A percentile compares a stretch with the other conserved stretches of the same genome.
Conservation (phyloP, 1,284 basidiomycete species). For the Apiotrichum gracile region DNA sequence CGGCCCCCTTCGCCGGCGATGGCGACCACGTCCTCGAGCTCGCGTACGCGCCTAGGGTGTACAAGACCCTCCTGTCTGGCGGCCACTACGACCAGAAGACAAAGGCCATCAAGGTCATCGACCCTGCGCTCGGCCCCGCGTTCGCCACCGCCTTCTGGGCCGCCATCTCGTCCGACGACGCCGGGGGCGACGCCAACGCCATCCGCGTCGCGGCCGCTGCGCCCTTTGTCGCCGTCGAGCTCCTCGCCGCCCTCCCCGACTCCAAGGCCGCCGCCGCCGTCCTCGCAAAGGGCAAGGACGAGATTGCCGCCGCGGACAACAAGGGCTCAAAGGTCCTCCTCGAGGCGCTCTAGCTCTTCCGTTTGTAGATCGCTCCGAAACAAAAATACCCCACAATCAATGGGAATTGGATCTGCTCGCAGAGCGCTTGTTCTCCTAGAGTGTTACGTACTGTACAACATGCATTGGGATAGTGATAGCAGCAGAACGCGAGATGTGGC, state of each 20-base stretch:
- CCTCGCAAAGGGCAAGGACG: constrained; percentile 14
- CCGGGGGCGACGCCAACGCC: constrained; percentile 42
- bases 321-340: constrained; percentile 43
- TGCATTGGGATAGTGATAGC: constrained; percentile 1
- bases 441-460: constrained; percentile 5
- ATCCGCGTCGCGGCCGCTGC: constrained; percentile 63
- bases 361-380: no score
- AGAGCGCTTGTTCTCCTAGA: no score
- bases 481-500: no score
- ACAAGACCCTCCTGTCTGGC: constrained; percentile 81
- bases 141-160: constrained; percentile 59
- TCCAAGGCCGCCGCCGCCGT: constrained; percentile 39
- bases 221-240: constrained; percentile 70
- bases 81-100: constrained; percentile 70
- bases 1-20: constrained; percentile 54
- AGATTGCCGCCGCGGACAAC: constrained; percentile 30
- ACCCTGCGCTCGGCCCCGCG: constrained; percentile 55
- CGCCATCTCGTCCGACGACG: constrained; percentile 48
- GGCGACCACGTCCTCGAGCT: constrained; percentile 64
- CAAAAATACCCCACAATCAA: not conserved
- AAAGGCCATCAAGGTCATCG: constrained; percentile 52
- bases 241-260: constrained; percentile 58
- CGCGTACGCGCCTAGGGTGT: constrained; percentile 69
- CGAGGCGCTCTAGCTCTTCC: constrained; percentile 14
- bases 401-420: no score